Base-by-base conservation (phyloP, 306 rosid genomes). In the Trifolium pratense region DNA sequence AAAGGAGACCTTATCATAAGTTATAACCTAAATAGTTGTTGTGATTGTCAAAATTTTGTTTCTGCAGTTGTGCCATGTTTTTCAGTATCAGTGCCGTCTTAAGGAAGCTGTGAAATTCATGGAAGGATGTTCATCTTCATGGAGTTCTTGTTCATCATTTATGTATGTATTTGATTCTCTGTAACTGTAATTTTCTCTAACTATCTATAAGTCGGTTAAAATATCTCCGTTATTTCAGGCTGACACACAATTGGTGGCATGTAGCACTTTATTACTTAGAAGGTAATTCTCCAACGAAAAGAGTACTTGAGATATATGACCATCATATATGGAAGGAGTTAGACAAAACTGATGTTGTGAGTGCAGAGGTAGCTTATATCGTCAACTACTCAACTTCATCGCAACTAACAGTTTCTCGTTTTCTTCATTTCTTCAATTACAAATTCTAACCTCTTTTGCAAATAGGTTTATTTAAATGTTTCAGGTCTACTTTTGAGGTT, bases 231-330 rank as follows among this genome's bases (percentile, higher is more conserved):
- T 82, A 40, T 66, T 76, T 82, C 91, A 94, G 97, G 95, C 40
- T 94, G 78, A 87, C 98, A 18, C 98, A 91, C 82, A 94, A 94
- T 79, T 91, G 98, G 97, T 94, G 98, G 96, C 98, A 94, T 29
- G 32, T 88, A 25, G 92, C 97, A 48, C 90, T 94, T 74, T 91
- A 97, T 78, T 89, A 85, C 88, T 63, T 94, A 75, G 98, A 94
- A 84, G 98, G 95, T 23, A 71, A 82, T 83, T 87, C 87, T 74
- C 88, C 89, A 16, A 80, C 23, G 20, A 69, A 90, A 77, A 86
- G 75, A 77, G 64, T 91, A 66, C 52, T 84, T 15, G 87, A 88
- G 77, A 23, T 91, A 76, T 94, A 91, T 74, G 95, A 91, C 79
- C 76, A 86, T 52, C 55, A 74, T 52, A 91, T 94, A 68, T 94